Base-by-base conservation (phyloP, 768 basidiomycete species). In the Kwoniella europaea region DNA sequence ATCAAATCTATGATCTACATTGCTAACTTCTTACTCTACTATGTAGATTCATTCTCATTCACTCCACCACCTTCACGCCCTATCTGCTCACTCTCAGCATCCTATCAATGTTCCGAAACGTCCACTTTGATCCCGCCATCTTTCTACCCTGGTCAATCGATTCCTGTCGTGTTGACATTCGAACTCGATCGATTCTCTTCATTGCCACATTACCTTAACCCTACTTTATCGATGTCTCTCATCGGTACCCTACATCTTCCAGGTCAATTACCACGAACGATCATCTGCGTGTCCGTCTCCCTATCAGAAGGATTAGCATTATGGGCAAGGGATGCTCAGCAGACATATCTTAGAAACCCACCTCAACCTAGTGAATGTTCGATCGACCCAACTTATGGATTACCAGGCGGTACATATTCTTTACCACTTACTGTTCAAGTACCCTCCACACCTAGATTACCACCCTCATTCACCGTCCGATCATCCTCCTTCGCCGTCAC, bases 241-340 rank as follows among this genome's bases (percentile, higher is more conserved):
- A 67, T 78, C 63, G 80, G 80, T 35, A 76, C 76, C 1, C 68
- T 82, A 29, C 76, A 78, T 27, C 46, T 70, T 10, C 75, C 75
- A 2, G 42, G 66, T 22, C n/a, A 54, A 2, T n/a, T 63, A 20
- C 67, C 79, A 20, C 70, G 74, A 35, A 81, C 77, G 24, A 79
- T 82, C 67, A 79, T 81, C 70, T 75, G 76, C 59, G 78, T 81
- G n/a, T 79, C 79, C 4, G 76, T 80, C 15, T 81, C 81, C 0
- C 65, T 82, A 6, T 65, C 75, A 3, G 77, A 81, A 69, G 77
- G 79, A 10, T 53, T 82, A 20, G 63, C 71, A 53, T 58, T 79
- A 15, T 82, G 80, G 80, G 70, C 77, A 44, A 56, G 76, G 10
- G 80, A 82, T 55, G 80, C 80, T 18, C 29, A 69, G 16, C 64